These are phyloP conservation scores for Letharia lupina DNA, from an alignment of 495 filamentous ascomycete genomes.

Conservation along the genomic window DNA sequence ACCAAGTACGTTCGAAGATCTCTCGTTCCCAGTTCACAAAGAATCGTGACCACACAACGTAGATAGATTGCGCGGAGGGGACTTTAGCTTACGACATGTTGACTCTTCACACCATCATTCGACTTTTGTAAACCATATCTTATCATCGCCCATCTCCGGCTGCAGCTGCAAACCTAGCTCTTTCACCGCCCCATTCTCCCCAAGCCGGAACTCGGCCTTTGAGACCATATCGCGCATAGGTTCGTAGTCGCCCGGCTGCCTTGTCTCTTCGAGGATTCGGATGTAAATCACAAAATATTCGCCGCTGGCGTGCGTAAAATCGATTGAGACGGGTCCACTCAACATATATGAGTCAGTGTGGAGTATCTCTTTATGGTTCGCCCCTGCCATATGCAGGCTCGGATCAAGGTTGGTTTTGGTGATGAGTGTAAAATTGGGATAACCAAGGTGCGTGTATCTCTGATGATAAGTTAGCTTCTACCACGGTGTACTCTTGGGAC, in stretches of 20 bases:
- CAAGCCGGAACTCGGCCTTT: constrained; percentile 35
- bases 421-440: constrained; percentile 33
- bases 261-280: not conserved
- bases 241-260: constrained; percentile 29
- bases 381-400: constrained; percentile 14
- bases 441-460: constrained; percentile 37
- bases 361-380: constrained; percentile 28
- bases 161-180: constrained; percentile 31
- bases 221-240: constrained; percentile 13
- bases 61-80: no score
- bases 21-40: not conserved
- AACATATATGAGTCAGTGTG: not conserved
- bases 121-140: constrained; percentile 21
- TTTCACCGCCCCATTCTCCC: constrained; percentile 29
- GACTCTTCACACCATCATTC: not conserved
- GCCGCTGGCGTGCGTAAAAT: constrained; percentile 23
- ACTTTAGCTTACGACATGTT: not conserved
- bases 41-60: no score
- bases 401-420: not conserved
- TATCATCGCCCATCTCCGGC: constrained; percentile 28
- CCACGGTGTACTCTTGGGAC: not conserved
- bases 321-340: constrained; percentile 5
- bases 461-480: not conserved
- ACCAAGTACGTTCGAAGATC: not conserved
- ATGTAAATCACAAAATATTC: constrained; percentile 22